Evolutionary conservation across 169 alveolate genomes (phyloP).

Genomic region (Sarcocystis neurona): DNA sequence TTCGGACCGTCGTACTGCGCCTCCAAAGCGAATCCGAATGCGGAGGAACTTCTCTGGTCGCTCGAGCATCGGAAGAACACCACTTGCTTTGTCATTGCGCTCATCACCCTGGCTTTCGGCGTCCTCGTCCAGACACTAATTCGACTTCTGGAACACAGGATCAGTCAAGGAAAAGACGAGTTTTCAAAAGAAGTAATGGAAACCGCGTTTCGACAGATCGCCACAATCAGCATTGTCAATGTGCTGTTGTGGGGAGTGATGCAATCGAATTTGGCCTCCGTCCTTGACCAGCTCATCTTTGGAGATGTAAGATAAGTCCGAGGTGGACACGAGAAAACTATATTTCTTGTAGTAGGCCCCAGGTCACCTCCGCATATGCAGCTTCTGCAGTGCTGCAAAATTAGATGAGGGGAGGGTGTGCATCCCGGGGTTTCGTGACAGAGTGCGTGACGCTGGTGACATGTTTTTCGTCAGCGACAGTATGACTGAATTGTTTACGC

Average conservation of each 20-base stretch:
- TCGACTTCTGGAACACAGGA: constrained; percentile 70
- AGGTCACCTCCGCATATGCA: background rate
- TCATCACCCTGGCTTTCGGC: constrained; percentile 72
- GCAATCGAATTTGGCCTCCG: constrained; percentile 80
- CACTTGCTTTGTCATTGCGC: constrained; percentile 68
- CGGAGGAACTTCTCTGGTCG: constrained; percentile 68
- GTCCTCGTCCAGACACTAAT: constrained; percentile 65
- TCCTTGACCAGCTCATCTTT: constrained; percentile 74
- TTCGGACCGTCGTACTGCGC: constrained; percentile 77
- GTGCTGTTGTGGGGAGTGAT: constrained; percentile 79
- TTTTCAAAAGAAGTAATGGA: constrained; percentile 78
- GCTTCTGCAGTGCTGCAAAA: no score
- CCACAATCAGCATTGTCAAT: constrained; percentile 78
- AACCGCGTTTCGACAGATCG: constrained; percentile 80
- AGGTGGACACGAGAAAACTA: background rate
- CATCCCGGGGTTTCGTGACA: no score
- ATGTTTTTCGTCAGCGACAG: no score
- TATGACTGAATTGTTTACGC: no score
- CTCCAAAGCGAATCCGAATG: constrained; percentile 64
- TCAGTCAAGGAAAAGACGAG: constrained; percentile 75
- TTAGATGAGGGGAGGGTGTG: no score
- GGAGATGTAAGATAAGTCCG: constrained; percentile 67
- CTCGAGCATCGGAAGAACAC: constrained; percentile 68
- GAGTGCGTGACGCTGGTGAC: no score
- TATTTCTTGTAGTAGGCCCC: no score